Percentiles rank a stretch among this genome's conserved stretches.
phyloP scores from a whole-genome alignment of 2,329 filamentous ascomycete species.

The Calonectria multiphialidica region DNA sequence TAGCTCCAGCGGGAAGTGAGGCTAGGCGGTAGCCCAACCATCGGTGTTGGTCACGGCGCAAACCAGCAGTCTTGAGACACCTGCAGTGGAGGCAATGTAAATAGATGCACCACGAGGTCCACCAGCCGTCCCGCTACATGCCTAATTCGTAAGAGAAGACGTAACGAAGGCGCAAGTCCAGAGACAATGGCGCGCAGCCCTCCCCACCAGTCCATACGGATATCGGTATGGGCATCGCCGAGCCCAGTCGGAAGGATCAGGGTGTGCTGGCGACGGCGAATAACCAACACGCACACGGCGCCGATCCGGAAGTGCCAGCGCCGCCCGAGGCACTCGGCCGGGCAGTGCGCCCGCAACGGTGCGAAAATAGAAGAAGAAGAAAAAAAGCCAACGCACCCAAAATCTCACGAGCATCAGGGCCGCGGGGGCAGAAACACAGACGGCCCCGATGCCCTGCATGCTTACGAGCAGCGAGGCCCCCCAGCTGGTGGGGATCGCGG shows the following conservation, averaged over 20 bases:
- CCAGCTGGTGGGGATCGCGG: no score
- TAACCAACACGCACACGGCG: slow-evolving; percentile 54
- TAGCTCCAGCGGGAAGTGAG: slow-evolving; percentile 76
- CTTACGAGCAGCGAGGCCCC: slow-evolving; percentile 76
- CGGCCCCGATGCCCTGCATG: slow-evolving; percentile 76
- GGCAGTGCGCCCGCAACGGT: slow-evolving; percentile 76
- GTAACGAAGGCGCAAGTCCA: slow-evolving; percentile 77
- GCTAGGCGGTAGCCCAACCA: slow-evolving; percentile 75
- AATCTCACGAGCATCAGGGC: no score
- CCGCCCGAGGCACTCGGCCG: slow-evolving; percentile 72
- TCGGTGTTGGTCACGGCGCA: slow-evolving; percentile 75
- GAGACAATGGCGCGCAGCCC: slow-evolving; percentile 67
- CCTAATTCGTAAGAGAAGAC: slow-evolving; percentile 78
- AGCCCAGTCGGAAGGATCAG: slow-evolving; percentile 53
- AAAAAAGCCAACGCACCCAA: slow-evolving; percentile 70
- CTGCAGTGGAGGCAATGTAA: slow-evolving; percentile 72
- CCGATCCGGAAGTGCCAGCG: slow-evolving; percentile 80
- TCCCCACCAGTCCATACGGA: slow-evolving; percentile 77
- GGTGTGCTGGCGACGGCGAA: slow-evolving; percentile 60
- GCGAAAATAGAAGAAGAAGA: slow-evolving; percentile 71
- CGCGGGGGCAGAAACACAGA: no score
- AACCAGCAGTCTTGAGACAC: slow-evolving; percentile 71
- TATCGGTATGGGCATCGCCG: slow-evolving; percentile 39
- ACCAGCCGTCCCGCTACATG: slow-evolving; percentile 77
- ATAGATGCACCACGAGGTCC: slow-evolving; percentile 81